These are phyloP conservation scores for Penicillium digitatum DNA, from an alignment of 2,329 filamentous ascomycete genomes.

Conservation along the genomic window DNA sequence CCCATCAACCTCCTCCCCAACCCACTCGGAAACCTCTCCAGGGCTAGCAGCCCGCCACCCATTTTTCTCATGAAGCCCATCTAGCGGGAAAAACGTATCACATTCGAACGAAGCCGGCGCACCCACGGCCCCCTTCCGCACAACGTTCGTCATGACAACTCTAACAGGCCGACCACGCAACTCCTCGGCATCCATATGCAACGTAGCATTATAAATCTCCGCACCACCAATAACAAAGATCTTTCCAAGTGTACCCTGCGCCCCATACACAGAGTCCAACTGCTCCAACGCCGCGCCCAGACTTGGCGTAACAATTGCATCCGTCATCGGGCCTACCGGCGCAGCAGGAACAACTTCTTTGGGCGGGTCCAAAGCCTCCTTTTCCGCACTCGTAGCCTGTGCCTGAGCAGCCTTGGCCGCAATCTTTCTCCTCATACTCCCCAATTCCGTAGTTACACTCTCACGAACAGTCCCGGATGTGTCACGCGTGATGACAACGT, in stretches of 20 bases:
- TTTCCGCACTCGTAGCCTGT: neutral
- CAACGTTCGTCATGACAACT: conserved; percentile 43
- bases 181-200: conserved; percentile 39
- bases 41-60: conserved; percentile 35
- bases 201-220: conserved; percentile 72
- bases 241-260: conserved; percentile 45
- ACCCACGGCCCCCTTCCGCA: conserved; percentile 22
- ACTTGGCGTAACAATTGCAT: conserved; percentile 53
- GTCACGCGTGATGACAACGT: conserved; percentile 69
- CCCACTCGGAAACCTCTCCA: conserved; percentile 40
- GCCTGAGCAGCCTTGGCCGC: conserved; percentile 17
- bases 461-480: conserved; percentile 28
- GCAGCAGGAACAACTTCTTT: neutral
- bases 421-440: conserved; percentile 25
- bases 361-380: neutral
- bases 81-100: conserved; percentile 48
- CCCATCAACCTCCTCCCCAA: conserved; percentile 39
- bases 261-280: conserved; percentile 29
- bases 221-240: conserved; percentile 88
- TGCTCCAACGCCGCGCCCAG: conserved; percentile 55
- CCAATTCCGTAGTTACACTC: conserved; percentile 36
- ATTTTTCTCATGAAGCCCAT: conserved; percentile 29
- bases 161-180: conserved; percentile 22
- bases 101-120: conserved; percentile 41
- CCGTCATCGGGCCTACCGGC: conserved; percentile 24